Evolutionary conservation across 2,329 filamentous ascomycete genomes (phyloP).

Genomic region (Aquanectria penicillioides): DNA sequence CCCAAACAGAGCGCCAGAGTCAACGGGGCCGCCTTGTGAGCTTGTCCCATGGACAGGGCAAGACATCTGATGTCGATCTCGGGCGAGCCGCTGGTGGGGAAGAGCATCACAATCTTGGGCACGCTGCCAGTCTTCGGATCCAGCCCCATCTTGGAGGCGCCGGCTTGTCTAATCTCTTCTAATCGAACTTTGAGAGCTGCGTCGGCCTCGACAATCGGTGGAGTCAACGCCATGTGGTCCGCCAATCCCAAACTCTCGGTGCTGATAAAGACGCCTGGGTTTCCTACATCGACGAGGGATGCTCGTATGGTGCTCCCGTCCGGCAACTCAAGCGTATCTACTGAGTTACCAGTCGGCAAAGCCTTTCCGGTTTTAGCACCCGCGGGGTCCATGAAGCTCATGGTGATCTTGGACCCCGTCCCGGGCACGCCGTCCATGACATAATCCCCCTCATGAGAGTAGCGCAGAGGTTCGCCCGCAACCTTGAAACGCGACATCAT

Average conservation of each 20-base stretch:
- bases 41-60: constrained; percentile 65
- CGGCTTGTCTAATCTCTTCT: constrained; percentile 65
- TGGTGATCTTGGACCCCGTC: constrained; percentile 63
- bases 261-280: constrained; percentile 70
- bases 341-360: constrained; percentile 60
- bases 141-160: constrained; percentile 70
- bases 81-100: constrained; percentile 46
- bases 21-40: constrained; percentile 65
- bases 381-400: constrained; percentile 71
- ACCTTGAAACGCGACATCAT: constrained; percentile 68
- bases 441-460: constrained; percentile 59
- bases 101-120: constrained; percentile 67
- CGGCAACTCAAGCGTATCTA: constrained; percentile 58
- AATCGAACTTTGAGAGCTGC: constrained; percentile 56
- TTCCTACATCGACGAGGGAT: constrained; percentile 71
- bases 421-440: constrained; percentile 73
- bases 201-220: constrained; percentile 62
- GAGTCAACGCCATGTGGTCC: constrained; percentile 60
- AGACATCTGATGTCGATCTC: constrained; percentile 55
- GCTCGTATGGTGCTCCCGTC: constrained; percentile 53
- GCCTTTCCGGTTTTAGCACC: constrained; percentile 69
- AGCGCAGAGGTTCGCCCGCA: constrained; percentile 46
- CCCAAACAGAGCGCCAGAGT: constrained; percentile 64
- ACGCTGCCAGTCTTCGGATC: constrained; percentile 58
- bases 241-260: constrained; percentile 61